These are phyloP conservation scores for Hippophae tibetana DNA, from an alignment of 306 rosid species.

Conservation along the genomic window DNA sequence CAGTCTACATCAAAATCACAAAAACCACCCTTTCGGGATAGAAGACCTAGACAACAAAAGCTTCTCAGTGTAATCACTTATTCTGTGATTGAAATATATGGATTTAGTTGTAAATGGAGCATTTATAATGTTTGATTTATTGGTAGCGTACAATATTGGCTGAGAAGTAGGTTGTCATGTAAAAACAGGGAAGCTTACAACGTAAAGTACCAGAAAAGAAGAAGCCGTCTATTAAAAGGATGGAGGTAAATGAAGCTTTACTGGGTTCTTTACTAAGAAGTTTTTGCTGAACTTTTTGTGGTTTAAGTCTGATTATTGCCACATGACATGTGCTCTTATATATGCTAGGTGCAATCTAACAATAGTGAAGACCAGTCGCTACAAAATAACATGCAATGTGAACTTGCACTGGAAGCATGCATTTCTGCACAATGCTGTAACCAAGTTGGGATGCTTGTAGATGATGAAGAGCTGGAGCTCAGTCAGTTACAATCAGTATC, in stretches of 20 bases:
- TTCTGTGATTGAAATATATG: not conserved
- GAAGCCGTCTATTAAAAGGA: slow-evolving; percentile 33
- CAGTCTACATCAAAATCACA: slow-evolving; percentile 25
- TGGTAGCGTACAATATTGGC: slow-evolving; percentile 13
- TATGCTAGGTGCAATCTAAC: slow-evolving; percentile 43
- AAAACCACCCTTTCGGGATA: slow-evolving; percentile 23
- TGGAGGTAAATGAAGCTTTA: slow-evolving; percentile 35
- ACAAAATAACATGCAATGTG: slow-evolving; percentile 41
- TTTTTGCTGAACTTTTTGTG: slow-evolving; percentile 10
- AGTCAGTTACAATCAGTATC: slow-evolving; percentile 54
- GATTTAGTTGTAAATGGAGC: not conserved
- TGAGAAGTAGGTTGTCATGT: slow-evolving; percentile 18
- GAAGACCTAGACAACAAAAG: slow-evolving; percentile 32
- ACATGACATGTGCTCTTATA: slow-evolving; percentile 18
- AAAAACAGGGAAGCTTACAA: slow-evolving; percentile 52
- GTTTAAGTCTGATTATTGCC: slow-evolving; percentile 17
- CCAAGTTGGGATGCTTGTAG: slow-evolving; percentile 52
- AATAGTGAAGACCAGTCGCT: slow-evolving; percentile 28
- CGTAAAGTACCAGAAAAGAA: slow-evolving; percentile 46
- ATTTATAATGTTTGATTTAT: slow-evolving; percentile 14
- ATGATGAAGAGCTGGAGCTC: slow-evolving; percentile 86
- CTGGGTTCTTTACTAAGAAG: not conserved
- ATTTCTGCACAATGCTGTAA: slow-evolving; percentile 33
- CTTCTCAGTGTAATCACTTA: slow-evolving; percentile 36
- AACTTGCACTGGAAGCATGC: slow-evolving; percentile 48